Evolutionary conservation across 352 stramenopile genomes (phyloP), one percentile per base, ranked within the genome.

Genomic region (Hyphochytrium catenoides): DNA sequence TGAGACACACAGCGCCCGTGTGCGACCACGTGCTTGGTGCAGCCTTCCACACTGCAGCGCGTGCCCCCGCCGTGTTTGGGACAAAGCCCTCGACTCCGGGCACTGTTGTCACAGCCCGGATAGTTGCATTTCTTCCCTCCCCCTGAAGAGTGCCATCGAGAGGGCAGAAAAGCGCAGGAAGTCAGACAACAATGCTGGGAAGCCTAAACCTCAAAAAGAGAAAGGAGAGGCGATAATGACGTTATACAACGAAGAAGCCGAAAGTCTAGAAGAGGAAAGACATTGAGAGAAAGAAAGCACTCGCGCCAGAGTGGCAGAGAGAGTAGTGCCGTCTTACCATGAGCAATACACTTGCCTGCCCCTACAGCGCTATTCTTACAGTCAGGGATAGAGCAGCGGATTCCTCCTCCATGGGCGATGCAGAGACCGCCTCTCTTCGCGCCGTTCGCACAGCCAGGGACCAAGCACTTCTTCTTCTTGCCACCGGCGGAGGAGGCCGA

Each of bases 281-380:
- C n/a, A n/a, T n/a, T n/a, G n/a, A n/a, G n/a, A n/a, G n/a, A n/a
- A n/a, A n/a, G n/a, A n/a, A n/a, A n/a, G n/a, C n/a, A n/a, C n/a
- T n/a, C n/a, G n/a, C n/a, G n/a, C n/a, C n/a, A n/a, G n/a, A n/a
- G n/a, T n/a, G n/a, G n/a, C n/a, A n/a, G n/a, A n/a, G n/a, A n/a
- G n/a, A n/a, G n/a, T n/a, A n/a, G n/a, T n/a, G n/a, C n/a, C n/a
- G n/a, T n/a, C n/a, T n/a, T n/a, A 24, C 68, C 68, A 31, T 83
- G 68, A 16, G 76, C 51, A 33, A 79, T 83, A 42, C 68, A 83
- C 14, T 79, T 29, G 0, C 65, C 68, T 32, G 64, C 59, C n/a
- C 65, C 79, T 48, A 79, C 65, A 18, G 67, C 64, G 27, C 60
- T 77, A 47, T 83, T 83, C 18, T 74, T 62, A 40, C 68, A 83